Evolutionary conservation across 495 filamentous ascomycete species (phyloP).

Genomic region (Aspergillus carlsbadensis): DNA sequence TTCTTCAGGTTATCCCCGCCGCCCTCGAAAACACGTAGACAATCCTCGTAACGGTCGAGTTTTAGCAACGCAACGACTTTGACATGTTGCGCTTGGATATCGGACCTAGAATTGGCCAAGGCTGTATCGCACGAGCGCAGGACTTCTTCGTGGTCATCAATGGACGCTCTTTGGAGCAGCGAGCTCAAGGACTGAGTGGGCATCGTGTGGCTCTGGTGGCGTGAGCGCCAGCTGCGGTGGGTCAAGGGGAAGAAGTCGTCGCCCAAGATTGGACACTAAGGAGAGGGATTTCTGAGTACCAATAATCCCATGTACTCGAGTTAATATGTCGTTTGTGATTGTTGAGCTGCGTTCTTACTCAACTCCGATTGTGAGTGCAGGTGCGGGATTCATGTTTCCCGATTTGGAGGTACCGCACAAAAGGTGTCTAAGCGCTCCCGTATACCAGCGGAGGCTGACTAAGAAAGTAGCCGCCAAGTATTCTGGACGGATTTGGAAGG

Average conservation of each 20-base stretch:
- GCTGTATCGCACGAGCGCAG: constrained; percentile 68
- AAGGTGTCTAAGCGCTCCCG: constrained; percentile 7
- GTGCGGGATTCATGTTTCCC: constrained; percentile 25
- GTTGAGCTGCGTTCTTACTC: background rate
- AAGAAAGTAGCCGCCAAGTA: background rate
- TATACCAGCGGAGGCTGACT: constrained; percentile 4
- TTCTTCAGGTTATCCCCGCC: constrained; percentile 67
- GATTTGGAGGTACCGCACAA: constrained; percentile 22
- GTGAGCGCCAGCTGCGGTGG: background rate
- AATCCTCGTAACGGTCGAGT: constrained; percentile 91
- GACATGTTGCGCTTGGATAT: constrained; percentile 69
- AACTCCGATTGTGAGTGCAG: background rate
- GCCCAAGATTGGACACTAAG: constrained; percentile 4
- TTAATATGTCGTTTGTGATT: background rate
- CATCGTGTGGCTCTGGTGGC: constrained; percentile 24
- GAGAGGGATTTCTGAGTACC: background rate
- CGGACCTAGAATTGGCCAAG: constrained; percentile 60
- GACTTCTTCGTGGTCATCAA: constrained; percentile 75
- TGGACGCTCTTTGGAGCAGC: constrained; percentile 55
- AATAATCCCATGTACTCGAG: background rate
- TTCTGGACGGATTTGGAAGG: too few species aligned
- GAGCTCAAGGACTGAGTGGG: constrained; percentile 52
- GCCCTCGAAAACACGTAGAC: constrained; percentile 71
- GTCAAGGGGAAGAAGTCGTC: background rate
- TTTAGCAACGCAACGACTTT: constrained; percentile 86